Base-by-base conservation (phyloP, 2,329 filamentous ascomycete genomes). In the Rhynchosporium agropyri region DNA sequence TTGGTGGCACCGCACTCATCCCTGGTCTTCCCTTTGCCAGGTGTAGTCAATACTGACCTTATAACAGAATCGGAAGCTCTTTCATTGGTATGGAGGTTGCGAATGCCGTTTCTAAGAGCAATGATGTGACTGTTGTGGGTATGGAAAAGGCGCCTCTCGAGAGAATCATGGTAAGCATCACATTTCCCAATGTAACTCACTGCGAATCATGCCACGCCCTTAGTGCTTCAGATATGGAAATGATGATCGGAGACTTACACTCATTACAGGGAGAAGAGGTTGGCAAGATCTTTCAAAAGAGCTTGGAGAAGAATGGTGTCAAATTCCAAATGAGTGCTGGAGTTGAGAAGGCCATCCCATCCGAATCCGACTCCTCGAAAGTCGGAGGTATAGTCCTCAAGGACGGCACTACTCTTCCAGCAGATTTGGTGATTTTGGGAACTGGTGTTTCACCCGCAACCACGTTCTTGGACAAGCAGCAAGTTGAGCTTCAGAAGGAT, bases 51-150 rank as follows among this genome's bases (percentile, higher is more conserved):
- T 29, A 3, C 51, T 54, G 29, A 54, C 28, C 4, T 4, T 26
- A 42, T 6, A 20, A 54, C 51, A 54, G 51, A 13, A 82, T 99
- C 60, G 95, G 95, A 46, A 94, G 90, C 63, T 96, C 92, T 0
- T 99, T 99, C 77, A 99, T 99, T 73, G 95, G 95, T 46, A 96
- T 99, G 90, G 95, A 99, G 77, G 85, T 96, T n/a, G 94, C 90
- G 65, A 95, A 93, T 67, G 89, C 96, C 0, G 88, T 89, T 0
- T 78, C 84, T 50, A 89, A 89, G 70, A 89, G 89, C 71, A 96
- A 99, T 75, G 79, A 88, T 8, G 92, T 99, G 15, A 89, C 89
- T 7, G 86, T 98, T 46, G 81, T 99, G 28, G 95, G 95, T 43
- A 94, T 93, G 89, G 92, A 97, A 74, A 86, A 85, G 63, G 86